Evolutionary conservation across 805 yeast species (phyloP).

Genomic region (Wickerhamiella kazuoi): DNA sequence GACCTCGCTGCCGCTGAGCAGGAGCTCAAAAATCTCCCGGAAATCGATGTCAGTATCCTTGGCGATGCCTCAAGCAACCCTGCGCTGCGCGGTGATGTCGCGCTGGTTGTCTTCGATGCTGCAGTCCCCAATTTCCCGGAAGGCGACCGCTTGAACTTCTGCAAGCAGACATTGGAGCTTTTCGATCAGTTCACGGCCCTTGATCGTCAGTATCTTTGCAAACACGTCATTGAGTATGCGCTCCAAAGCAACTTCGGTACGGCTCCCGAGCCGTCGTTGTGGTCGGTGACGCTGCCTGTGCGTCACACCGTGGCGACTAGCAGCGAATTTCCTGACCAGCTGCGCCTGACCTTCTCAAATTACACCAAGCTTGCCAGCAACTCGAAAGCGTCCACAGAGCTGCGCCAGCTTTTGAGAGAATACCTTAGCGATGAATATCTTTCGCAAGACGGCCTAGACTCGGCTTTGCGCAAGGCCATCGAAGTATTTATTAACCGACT

Average conservation of each 20-base stretch:
- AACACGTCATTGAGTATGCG: conserved; percentile 43
- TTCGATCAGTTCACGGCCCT: conserved; percentile 54
- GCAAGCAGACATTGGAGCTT: conserved; percentile 33
- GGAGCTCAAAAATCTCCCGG: conserved; percentile 55
- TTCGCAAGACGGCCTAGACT: conserved; percentile 7
- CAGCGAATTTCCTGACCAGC: conserved; percentile 34
- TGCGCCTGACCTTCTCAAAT: conserved; percentile 56
- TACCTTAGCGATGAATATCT: conserved; percentile 12
- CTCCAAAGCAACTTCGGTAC: conserved; percentile 23
- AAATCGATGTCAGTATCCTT: conserved; percentile 66
- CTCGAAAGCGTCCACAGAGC: conserved; percentile 4
- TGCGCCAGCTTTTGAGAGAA: conserved; percentile 15
- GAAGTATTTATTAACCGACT: conserved; percentile 8
- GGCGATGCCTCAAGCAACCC: conserved; percentile 78
- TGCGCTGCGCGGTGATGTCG: conserved; percentile 57
- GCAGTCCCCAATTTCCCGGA: conserved; percentile 34
- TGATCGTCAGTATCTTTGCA: conserved; percentile 47
- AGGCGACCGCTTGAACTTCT: conserved; percentile 25
- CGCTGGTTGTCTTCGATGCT: conserved; percentile 51
- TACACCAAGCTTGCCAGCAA: conserved; percentile 24
- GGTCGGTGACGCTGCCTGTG: conserved; percentile 51
- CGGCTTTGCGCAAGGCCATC: conserved; percentile 12
- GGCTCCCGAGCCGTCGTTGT: conserved; percentile 24
- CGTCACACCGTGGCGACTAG: conserved; percentile 31
- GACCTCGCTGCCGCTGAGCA: conserved; percentile 37